A percentile compares a stretch with the other conserved stretches of the same genome.
phyloP scores from a whole-genome alignment of 805 yeast genomes.

The Myxozyma monticola region DNA sequence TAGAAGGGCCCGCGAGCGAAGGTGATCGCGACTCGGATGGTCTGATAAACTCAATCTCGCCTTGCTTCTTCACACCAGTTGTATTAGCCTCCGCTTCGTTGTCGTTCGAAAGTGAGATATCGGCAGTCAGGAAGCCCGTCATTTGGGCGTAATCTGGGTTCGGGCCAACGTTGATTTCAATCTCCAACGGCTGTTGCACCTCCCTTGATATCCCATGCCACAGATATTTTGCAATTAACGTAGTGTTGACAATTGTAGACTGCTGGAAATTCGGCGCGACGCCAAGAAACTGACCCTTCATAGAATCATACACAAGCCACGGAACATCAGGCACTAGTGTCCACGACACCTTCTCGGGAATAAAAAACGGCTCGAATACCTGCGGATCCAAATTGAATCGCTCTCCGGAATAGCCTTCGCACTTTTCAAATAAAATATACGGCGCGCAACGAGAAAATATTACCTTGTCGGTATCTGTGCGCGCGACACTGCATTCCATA shows the following conservation, averaged over 20 bases:
- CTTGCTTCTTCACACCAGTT: too few species aligned
- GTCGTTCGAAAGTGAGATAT: too few species aligned
- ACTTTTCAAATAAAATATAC: conserved; percentile 10
- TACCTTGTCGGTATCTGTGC: neutral
- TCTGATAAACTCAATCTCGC: too few species aligned
- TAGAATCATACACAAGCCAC: conserved; percentile 15
- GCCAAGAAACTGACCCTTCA: conserved; percentile 6
- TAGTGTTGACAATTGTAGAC: conserved; percentile 4
- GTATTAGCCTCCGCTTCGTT: too few species aligned
- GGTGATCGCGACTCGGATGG: too few species aligned
- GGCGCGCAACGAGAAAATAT: conserved; percentile 6
- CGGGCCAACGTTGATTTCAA: conserved; percentile 8
- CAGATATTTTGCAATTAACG: conserved; percentile 9
- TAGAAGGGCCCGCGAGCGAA: too few species aligned
- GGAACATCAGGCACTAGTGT: conserved; percentile 11
- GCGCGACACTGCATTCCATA: conserved; percentile 10
- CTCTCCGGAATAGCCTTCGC: conserved; percentile 13
- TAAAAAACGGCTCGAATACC: conserved; percentile 18
- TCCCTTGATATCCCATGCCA: conserved; percentile 20
- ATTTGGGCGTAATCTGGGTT: conserved; percentile 12
- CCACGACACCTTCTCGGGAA: conserved; percentile 10
- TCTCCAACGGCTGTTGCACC: conserved; percentile 14
- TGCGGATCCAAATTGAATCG: conserved; percentile 6
- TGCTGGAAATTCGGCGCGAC: conserved; percentile 22
- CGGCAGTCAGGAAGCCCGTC: conserved; percentile 13